Conservation (phyloP, 1,284 basidiomycete species). For the Ganoderma resinaceum region DNA sequence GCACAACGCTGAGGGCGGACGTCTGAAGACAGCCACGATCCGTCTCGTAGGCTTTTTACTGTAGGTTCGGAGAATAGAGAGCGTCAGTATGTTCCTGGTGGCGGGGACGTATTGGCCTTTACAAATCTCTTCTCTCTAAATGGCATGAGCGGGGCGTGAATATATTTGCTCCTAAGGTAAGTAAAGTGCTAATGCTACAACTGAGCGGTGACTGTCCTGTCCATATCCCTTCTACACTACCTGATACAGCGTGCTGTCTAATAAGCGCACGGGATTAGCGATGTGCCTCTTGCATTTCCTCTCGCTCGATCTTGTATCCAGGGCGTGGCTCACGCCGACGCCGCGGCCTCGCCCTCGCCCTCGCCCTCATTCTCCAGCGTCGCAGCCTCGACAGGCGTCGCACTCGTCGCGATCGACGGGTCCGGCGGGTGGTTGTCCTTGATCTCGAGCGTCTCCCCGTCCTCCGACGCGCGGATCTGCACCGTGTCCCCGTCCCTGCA, state of each 20-base stretch:
- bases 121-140: no score
- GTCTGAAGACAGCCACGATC: no score
- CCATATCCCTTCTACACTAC: background rate
- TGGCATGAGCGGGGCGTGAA: background rate
- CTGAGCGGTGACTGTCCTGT: background rate
- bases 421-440: constrained; percentile 65
- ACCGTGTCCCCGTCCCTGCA: constrained; percentile 69
- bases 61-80: no score
- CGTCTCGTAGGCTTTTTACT: no score
- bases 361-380: background rate
- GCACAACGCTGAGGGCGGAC: no score
- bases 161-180: background rate
- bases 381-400: background rate
- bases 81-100: no score
- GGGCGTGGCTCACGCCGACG: background rate
- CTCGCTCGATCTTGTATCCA: no score
- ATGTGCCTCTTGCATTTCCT: no score
- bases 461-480: constrained; percentile 54
- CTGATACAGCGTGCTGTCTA: background rate
- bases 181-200: background rate
- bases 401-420: constrained; percentile 28
- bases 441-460: constrained; percentile 56
- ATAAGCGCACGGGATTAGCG: background rate
- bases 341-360: background rate
- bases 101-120: no score